Percentiles rank a stretch among this genome's conserved stretches.
Evolutionary conservation across 805 yeast species (phyloP).

Genomic region (Priceomyces castillae): DNA sequence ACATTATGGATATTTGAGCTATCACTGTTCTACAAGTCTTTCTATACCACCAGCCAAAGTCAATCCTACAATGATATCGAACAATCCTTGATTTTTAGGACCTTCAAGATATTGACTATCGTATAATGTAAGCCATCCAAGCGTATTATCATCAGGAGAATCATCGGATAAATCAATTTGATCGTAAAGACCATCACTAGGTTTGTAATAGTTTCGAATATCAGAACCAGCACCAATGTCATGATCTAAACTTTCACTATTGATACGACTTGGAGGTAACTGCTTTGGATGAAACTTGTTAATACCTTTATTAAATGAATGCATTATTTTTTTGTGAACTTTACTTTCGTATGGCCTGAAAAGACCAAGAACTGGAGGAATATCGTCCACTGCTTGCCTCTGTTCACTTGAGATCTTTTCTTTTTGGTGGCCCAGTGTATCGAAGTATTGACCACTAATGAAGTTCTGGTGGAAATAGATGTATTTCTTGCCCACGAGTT

Average conservation of each 20-base stretch:
- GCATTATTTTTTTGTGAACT: slow-evolving; percentile 35
- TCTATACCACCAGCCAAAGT: slow-evolving; percentile 49
- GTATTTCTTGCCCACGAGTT: slow-evolving; percentile 32
- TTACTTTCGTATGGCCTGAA: slow-evolving; percentile 42
- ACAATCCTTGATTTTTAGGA: slow-evolving; percentile 38
- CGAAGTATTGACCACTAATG: slow-evolving; percentile 12
- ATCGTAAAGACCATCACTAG: slow-evolving; percentile 56
- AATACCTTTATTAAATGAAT: slow-evolving; percentile 27
- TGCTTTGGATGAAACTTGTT: slow-evolving; percentile 3
- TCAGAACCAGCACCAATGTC: slow-evolving; percentile 25
- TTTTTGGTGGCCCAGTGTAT: slow-evolving; percentile 5
- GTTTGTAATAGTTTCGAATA: slow-evolving; percentile 32
- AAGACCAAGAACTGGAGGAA: slow-evolving; percentile 34
- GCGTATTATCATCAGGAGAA: slow-evolving; percentile 54
- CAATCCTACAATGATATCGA: slow-evolving; percentile 53
- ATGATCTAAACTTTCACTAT: slow-evolving; percentile 14
- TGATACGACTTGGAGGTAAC: slow-evolving; percentile 6
- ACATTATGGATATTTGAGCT: neutral
- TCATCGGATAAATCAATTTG: slow-evolving; percentile 53
- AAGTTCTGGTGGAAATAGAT: slow-evolving; percentile 38
- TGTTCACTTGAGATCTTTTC: slow-evolving; percentile 8
- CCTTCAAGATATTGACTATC: slow-evolving; percentile 36
- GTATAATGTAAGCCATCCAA: slow-evolving; percentile 65
- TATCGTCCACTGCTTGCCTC: slow-evolving; percentile 19
- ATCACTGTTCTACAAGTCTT: slow-evolving; percentile 3